Evolutionary conservation across 805 yeast genomes (phyloP).

Genomic region (Candida easanensis): DNA sequence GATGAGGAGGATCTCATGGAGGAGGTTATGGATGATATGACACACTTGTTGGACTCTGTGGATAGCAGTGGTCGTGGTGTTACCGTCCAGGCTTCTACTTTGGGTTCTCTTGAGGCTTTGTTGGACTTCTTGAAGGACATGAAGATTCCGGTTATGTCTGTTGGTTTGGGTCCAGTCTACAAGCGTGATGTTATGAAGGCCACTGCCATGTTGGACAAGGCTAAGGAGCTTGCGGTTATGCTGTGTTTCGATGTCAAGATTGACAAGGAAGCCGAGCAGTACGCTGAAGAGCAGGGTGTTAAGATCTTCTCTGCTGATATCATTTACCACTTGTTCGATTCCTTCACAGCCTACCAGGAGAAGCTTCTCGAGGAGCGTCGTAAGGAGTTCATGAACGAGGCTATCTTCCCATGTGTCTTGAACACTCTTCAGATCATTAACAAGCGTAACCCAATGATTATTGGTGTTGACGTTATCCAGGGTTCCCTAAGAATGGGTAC

Average conservation of each 20-base stretch:
- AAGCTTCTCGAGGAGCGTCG: constrained; percentile 87
- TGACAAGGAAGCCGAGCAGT: constrained; percentile 98
- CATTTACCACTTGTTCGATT: constrained; percentile 94
- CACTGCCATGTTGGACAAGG: constrained; percentile 93
- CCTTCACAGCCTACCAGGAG: constrained; percentile 88
- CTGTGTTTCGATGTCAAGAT: constrained; percentile 95
- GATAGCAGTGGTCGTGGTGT: constrained; percentile 97
- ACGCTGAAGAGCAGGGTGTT: constrained; percentile 90
- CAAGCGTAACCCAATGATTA: constrained; percentile 98
- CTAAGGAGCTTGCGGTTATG: constrained; percentile 96
- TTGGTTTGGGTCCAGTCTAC: constrained; percentile 96
- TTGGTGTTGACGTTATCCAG: constrained; percentile 96
- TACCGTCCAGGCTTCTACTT: constrained; percentile 95
- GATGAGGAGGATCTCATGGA: constrained; percentile 98
- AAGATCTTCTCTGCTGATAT: constrained; percentile 94
- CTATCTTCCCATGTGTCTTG: constrained; percentile 93
- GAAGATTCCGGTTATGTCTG: constrained; percentile 99
- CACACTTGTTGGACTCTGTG: constrained; percentile 90
- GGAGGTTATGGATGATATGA: constrained; percentile 97
- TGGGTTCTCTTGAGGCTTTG: constrained; percentile 96
- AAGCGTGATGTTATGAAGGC: constrained; percentile 99
- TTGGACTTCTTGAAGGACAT: constrained; percentile 95
- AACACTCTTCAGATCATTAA: constrained; percentile 94
- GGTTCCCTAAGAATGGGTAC: constrained; percentile 90
- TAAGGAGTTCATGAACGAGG: constrained; percentile 81